Evolutionary conservation across 495 filamentous ascomycete species (phyloP), one percentile per base, ranked within the genome.

Genomic region (Schizothecium vesticola): DNA sequence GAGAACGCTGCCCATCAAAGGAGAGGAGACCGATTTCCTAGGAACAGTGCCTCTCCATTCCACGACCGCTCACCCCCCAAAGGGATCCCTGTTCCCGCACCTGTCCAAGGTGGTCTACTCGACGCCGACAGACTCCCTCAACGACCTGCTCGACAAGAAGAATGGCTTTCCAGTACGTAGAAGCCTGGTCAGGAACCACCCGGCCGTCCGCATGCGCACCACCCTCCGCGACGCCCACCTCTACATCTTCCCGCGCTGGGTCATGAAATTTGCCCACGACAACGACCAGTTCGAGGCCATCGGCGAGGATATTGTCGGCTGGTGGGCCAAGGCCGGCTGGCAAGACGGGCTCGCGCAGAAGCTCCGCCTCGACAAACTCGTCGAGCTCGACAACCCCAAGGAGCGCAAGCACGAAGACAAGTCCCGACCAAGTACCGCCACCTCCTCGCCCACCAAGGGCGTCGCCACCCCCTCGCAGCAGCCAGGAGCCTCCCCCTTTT

Each of bases 241-340:
- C 67, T 99, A 98, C 74, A 84, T 98, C 71, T 90, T 98, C 70
- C 95, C 95, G 0, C 86, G 89, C 70, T 98, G 96, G 95, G 87
- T 96, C 8, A 84, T 93, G 70, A 88, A 93, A n/a, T 87, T 97
- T 73, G 85, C 94, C 26, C 83, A 83, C 62, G 81, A 80, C 26
- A 94, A 98, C 69, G 89, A 94, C 22, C 87, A 83, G 22, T 85
- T 98, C 58, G 90, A 97, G 63, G 94, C 87, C 56, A 86, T 99
- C 64, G 90, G 90, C 63, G 95, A 99, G 79, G 96, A 98, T 72
- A 85, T 97, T 22, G 78, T 99, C 21, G 94, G 94, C 13, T 96
- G 90, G 89, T 96, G 93, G 94, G 92, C 93, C 13, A 98, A 98
- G 76, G 85, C 93, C 1, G 87, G 85, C 36, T 99, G 95, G 95